Conservation (phyloP, 1,284 basidiomycete genomes). For the Moniliella sp. region DNA sequence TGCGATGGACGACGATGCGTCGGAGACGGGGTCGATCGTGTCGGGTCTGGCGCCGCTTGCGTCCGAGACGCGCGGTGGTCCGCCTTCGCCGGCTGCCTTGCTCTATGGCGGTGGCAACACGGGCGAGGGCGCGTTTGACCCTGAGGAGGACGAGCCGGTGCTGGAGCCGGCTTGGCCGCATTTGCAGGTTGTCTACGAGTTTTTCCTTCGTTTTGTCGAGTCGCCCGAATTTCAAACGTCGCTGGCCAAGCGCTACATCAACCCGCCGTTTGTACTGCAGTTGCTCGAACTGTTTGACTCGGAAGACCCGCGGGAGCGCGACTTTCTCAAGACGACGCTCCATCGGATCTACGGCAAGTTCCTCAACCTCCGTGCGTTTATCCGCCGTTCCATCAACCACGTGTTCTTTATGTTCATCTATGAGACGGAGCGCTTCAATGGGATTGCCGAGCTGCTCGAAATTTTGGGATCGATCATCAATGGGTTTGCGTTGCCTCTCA, state of each 20-base stretch:
- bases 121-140: slow-evolving; percentile 89
- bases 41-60: too few species aligned
- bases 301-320: slow-evolving; percentile 92
- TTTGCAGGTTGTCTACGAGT: slow-evolving; percentile 97
- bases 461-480: slow-evolving; percentile 99
- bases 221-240: slow-evolving; percentile 96
- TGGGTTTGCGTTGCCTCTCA: slow-evolving; percentile 88
- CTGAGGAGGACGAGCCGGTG: slow-evolving; percentile 97
- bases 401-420: slow-evolving; percentile 99
- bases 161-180: slow-evolving; percentile 98
- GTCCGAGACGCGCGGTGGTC: too few species aligned
- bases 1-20: not conserved
- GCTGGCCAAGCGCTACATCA: slow-evolving; percentile 87
- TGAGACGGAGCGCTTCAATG: slow-evolving; percentile 94
- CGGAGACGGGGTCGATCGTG: too few species aligned
- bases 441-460: slow-evolving; percentile 90
- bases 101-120: slow-evolving; percentile 98
- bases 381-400: slow-evolving; percentile 95
- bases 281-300: slow-evolving; percentile 95
- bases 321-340: slow-evolving; percentile 94
- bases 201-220: slow-evolving; percentile 97
- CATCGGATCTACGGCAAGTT: slow-evolving; percentile 99
- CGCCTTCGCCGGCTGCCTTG: slow-evolving; percentile 42
- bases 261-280: slow-evolving; percentile 77
- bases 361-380: slow-evolving; percentile 90